Evolutionary conservation across 202 grass and related monocot species (phyloP), one percentile per base, ranked within the genome.

Genomic region (Brachypodium distachyon): DNA sequence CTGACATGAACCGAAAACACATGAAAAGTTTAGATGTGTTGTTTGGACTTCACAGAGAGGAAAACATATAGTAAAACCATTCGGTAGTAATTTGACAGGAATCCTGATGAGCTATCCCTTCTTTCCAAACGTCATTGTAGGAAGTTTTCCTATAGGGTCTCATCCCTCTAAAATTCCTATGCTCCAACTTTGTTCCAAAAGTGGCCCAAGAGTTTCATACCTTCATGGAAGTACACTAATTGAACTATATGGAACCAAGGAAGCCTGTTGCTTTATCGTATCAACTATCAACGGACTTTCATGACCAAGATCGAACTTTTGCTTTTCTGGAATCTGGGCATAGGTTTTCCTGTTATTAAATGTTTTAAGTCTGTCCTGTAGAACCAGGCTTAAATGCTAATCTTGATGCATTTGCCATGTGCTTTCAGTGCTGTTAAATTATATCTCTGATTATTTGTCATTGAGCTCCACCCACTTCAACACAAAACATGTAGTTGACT

Each of bases 291-390:
- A 54, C 46, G 56, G 37, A 72, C 13, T 64, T 32, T 19, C 21
- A 71, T 70, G 58, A 26, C 8, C 46, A 71, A 60, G 77, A 37
- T 43, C 16, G 32, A 74, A 21, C 29, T 63, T 76, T 52, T 81
- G 46, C n/a, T 23, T 52, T 69, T 47, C 64, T 67, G 39, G 41
- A 67, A 67, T 76, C 38, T 59, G 17, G 41, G 28, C 42, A 43
- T 52, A 6, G 16, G 25, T 16, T 7, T 33, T 64, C 42, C 55
- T 50, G 47, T 61, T 85, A 32, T 23, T 72, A 72, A 72, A 54
- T 72, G 31, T 14, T 72, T 19, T 3, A 27, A 39, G 19, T 16
- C 68, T 73, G 18, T 41, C 23, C 22, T 73, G 33, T 54, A 4
- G 34, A 72, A 40, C 13, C 8, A 40, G 50, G 14, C 25, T 57